These are phyloP conservation scores for Sedum album DNA, from an alignment of 164 flowering plant species.

Conservation along the genomic window DNA sequence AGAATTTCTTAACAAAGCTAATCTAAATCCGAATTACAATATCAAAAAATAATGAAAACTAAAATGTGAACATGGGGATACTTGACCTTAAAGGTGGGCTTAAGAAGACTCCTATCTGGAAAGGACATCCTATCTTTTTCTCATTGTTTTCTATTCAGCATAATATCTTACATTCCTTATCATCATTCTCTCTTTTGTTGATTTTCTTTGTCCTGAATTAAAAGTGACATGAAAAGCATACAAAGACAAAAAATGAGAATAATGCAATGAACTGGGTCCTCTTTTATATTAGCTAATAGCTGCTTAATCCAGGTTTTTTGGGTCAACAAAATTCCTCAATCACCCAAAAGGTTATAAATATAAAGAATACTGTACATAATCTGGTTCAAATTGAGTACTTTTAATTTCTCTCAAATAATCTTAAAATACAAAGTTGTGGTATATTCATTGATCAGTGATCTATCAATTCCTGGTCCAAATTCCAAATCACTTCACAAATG, in stretches of 20 bases:
- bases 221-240: constrained; percentile 6
- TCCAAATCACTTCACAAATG: not conserved
- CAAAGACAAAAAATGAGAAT: not conserved
- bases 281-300: no score
- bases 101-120: not conserved
- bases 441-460: not conserved
- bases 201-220: not conserved
- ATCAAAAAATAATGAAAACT: not conserved
- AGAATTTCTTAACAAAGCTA: no score
- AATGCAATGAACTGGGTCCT: not conserved
- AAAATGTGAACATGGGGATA: not conserved
- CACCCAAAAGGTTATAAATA: not conserved
- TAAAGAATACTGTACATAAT: not conserved
- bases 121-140: not conserved
- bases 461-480: not conserved
- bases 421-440: not conserved
- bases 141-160: not conserved
- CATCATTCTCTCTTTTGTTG: not conserved
- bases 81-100: not conserved
- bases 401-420: not conserved
- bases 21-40: not conserved
- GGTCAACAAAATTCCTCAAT: not conserved
- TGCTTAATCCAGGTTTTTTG: no score
- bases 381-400: not conserved
- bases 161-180: not conserved